Evolutionary conservation across 2,329 filamentous ascomycete genomes (phyloP), one percentile per base, ranked within the genome.

Genomic region (Colletotrichum gloeosporioides): DNA sequence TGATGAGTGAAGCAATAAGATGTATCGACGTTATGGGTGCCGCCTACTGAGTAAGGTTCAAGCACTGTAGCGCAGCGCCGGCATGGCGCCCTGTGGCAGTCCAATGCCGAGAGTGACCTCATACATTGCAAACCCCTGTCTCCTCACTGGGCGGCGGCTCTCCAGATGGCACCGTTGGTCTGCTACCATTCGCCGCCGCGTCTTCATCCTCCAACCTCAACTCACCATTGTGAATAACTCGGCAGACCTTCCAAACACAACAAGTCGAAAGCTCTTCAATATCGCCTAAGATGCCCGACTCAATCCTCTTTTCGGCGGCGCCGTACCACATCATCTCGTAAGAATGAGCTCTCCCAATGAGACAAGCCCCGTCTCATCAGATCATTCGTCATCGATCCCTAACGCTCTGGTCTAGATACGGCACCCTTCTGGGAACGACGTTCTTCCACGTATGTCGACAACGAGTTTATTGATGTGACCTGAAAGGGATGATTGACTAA

Each of bases 391-490:
- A 36, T 55, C 36, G 22, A 69, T 55, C 32, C 12, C 69, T 78
- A 75, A 78, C 73, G 44, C 67, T 27, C 63, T 68, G 2, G 32
- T 16, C 32, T 34, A 97, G 95, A 83, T 98, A 98, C 86, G 96
- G 95, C 79, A 96, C 95, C 25, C 91, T 99, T 66, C 89, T 99
- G 16, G 97, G 97, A 78, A 93, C 94, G 32, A 94, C 95, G 53
- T 90, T 98, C 84, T 99, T 96, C 86, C 95, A 99, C 84, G 93
- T 94, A 85, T 64, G 80, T 55, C 22, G n/a, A 71, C 66, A 32
- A n/a, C 29, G 16, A 55, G 34, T 25, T 31, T 6, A 6, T 25
- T 8, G 18, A 8, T 10, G 8, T 5, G 7, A 9, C 4, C 25
- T 31, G 12, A 65, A 18, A 53, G 10, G 7, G 6, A 6, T 22